Conservation (phyloP, 1,139 yeast genomes). For the Yamadazyma diospyri region DNA sequence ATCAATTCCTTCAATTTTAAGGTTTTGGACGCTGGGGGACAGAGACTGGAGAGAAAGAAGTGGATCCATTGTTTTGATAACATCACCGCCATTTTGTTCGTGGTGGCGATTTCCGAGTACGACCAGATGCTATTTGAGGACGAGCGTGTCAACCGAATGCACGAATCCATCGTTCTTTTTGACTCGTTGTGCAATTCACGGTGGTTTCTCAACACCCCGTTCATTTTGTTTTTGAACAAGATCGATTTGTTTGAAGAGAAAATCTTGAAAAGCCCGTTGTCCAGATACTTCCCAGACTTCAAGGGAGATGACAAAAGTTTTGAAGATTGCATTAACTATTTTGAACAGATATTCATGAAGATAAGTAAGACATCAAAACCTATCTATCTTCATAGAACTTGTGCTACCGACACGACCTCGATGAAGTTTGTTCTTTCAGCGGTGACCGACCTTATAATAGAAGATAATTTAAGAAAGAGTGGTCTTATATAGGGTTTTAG, state of each 20-base stretch:
- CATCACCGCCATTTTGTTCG: conserved; percentile 84
- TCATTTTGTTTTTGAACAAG: conserved; percentile 84
- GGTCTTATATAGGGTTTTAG: conserved; percentile 78
- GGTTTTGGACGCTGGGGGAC: conserved; percentile 97
- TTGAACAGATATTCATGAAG: conserved; percentile 60
- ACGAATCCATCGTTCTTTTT: conserved; percentile 81
- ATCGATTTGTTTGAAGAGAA: conserved; percentile 78
- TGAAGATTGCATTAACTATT: conserved; percentile 64
- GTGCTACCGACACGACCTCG: conserved; percentile 89
- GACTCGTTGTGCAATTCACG: conserved; percentile 80
- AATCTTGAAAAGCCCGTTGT: conserved; percentile 59
- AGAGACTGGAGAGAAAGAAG: conserved; percentile 85
- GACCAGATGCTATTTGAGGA: conserved; percentile 93
- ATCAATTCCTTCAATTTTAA: conserved; percentile 66
- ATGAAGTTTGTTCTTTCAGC: conserved; percentile 91
- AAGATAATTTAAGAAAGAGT: conserved; percentile 75
- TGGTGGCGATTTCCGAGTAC: conserved; percentile 88
- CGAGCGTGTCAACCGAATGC: conserved; percentile 84
- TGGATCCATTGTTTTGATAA: conserved; percentile 97
- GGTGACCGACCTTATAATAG: conserved; percentile 86
- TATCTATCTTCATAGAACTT: conserved; percentile 85
- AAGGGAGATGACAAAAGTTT: conserved; percentile 57
- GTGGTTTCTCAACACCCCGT: conserved; percentile 85
- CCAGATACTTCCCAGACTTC: conserved; percentile 70
- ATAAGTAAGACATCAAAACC: conserved; percentile 68